phyloP scores from a whole-genome alignment of 2,329 filamentous ascomycete species.

The Penicillium expansum region DNA sequence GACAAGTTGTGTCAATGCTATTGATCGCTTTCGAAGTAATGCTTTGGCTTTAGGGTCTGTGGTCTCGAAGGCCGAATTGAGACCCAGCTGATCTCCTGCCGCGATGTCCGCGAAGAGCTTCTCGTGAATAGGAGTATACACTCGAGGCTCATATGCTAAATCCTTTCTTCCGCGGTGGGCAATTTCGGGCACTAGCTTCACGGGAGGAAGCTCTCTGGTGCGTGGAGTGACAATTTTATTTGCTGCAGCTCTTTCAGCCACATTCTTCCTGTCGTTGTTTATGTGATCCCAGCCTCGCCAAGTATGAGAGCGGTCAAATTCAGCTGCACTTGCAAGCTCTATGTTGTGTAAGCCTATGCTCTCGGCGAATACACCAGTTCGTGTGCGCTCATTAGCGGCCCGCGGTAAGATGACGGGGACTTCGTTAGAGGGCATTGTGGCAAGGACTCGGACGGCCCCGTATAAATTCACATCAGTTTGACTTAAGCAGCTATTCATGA shows the following conservation, averaged over 20 bases:
- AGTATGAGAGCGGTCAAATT: slow-evolving; percentile 26
- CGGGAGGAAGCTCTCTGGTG: slow-evolving; percentile 25
- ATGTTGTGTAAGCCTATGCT: slow-evolving; percentile 42
- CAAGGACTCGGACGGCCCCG: slow-evolving; percentile 74
- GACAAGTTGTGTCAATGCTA: slow-evolving; percentile 19
- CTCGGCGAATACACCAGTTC: slow-evolving; percentile 59
- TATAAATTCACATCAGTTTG: slow-evolving; percentile 67
- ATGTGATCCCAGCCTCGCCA: slow-evolving; percentile 28
- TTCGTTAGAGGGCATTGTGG: slow-evolving; percentile 67
- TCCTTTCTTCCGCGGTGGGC: slow-evolving; percentile 14
- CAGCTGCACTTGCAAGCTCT: slow-evolving; percentile 53
- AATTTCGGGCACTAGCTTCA: slow-evolving; percentile 26
- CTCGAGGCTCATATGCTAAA: slow-evolving; percentile 37
- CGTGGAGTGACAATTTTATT: slow-evolving; percentile 31
- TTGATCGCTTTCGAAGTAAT: not conserved
- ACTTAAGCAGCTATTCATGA: slow-evolving; percentile 54
- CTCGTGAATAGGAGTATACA: slow-evolving; percentile 37
- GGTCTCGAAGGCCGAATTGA: not conserved
- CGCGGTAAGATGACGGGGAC: slow-evolving; percentile 61
- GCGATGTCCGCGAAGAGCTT: slow-evolving; percentile 13
- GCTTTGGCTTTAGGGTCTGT: slow-evolving; percentile 3
- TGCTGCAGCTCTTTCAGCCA: slow-evolving; percentile 30
- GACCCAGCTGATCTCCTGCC: slow-evolving; percentile 23
- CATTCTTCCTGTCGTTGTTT: slow-evolving; percentile 26
- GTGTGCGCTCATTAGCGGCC: slow-evolving; percentile 54